Evolutionary conservation across 176 grass and related monocot genomes (phyloP), one percentile per base, ranked within the genome.

Genomic region (Aegilops speltoides): DNA sequence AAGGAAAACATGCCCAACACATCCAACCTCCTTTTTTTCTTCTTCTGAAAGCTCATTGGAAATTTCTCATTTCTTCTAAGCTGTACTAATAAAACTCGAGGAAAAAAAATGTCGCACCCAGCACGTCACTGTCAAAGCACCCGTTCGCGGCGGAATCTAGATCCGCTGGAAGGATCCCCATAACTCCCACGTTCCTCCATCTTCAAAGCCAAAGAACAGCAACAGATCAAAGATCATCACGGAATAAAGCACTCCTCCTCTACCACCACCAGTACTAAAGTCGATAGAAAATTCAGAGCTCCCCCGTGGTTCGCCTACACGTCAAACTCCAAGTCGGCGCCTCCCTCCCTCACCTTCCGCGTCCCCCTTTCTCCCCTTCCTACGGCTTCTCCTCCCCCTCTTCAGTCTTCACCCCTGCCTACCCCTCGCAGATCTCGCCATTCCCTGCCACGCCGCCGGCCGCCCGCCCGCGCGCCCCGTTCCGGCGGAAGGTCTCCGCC

Each of bases 391-490:
- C 31, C 71, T 4, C 26, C 14, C 23, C 7, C 60, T 64, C 70
- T 14, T 45, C 34, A 10, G 33, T 16, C 83, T 36, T 13, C 43
- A 14, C 19, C 36, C 0, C 20, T 43, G 41, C 17, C 22, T 2
- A 72, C 61, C 88, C 88, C 5, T 15, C 38, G 82, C 82, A 87
- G 89, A 87, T 84, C 89, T 90, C 80, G 43, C 80, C 84, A 34
- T 73, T 72, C 41, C 64, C 87, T 52, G 34, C 87, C 9, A 43
- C 75, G 0, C 62, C 43, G 7, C 28, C 17, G 1, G 22, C 38
- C 28, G 77, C 5, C 38, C 28, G 78, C 5, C 15, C 22, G 11
- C 20, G 54, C 54, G 76, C 20, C 28, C 79, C 45, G 28, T 34
- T 16, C 2, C 63, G 43, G 26, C 43, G 41, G 64, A 13, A 50